A percentile compares a stretch with the other conserved stretches of the same genome.
phyloP scores from a whole-genome alignment of 1,139 yeast genomes.

The Taphrina sp. region DNA sequence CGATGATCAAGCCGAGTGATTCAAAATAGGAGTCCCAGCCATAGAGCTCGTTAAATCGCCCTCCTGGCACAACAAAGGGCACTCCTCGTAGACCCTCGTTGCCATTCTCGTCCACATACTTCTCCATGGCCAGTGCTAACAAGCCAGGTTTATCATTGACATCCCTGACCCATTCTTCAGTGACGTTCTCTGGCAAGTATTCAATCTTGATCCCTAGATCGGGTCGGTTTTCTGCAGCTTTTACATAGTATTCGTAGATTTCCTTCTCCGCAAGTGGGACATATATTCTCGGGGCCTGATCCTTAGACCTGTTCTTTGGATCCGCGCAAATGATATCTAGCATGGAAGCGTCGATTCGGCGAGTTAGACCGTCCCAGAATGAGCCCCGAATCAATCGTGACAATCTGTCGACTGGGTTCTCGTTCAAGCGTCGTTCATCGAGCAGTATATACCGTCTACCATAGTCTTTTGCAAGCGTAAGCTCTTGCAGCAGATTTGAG shows the following conservation, averaged over 20 bases:
- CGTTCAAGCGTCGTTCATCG: conserved; percentile 80
- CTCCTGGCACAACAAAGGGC: conserved; percentile 96
- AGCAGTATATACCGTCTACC: conserved; percentile 75
- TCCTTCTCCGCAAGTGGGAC: conserved; percentile 69
- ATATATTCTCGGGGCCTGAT: conserved; percentile 68
- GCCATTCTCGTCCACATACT: conserved; percentile 51
- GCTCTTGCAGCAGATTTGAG: conserved; percentile 81
- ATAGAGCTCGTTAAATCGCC: conserved; percentile 90
- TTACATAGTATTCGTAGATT: conserved; percentile 66
- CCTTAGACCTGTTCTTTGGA: conserved; percentile 67
- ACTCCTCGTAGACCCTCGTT: conserved; percentile 58
- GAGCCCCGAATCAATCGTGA: conserved; percentile 69
- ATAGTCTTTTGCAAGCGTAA: conserved; percentile 78
- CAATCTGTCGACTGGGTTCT: conserved; percentile 81
- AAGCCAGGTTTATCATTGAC: conserved; percentile 83
- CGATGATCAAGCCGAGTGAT: conserved; percentile 73
- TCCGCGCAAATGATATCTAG: conserved; percentile 71
- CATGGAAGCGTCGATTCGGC: conserved; percentile 63
- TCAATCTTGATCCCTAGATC: conserved; percentile 70
- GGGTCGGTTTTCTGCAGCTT: conserved; percentile 57
- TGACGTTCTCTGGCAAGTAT: conserved; percentile 60
- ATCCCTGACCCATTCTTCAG: conserved; percentile 69
- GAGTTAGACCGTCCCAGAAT: conserved; percentile 79
- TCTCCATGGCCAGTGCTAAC: conserved; percentile 69
- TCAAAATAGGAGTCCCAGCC: conserved; percentile 99